These are phyloP conservation scores for Wickerhamomyces strasburgensis DNA, from an alignment of 805 yeast genomes.

Conservation along the genomic window DNA sequence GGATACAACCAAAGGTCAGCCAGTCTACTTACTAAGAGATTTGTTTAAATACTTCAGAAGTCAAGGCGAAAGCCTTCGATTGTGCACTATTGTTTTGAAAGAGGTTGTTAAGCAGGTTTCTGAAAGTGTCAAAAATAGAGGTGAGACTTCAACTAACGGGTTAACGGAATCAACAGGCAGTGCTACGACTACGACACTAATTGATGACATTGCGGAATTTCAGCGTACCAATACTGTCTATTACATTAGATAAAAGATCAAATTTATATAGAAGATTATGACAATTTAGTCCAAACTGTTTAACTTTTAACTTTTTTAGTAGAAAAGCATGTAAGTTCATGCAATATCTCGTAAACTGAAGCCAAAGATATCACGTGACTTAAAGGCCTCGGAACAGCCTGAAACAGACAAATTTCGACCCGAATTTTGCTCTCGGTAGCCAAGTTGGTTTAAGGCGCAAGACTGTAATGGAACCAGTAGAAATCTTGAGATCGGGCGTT, in stretches of 20 bases:
- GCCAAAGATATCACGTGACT: too few species aligned
- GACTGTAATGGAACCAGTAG: conserved; percentile 34
- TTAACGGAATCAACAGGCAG: background rate
- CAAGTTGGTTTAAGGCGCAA: conserved; percentile 43
- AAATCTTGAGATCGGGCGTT: conserved; percentile 46
- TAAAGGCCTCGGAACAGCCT: background rate
- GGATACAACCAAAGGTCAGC: conserved; percentile 33
- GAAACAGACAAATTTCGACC: too few species aligned
- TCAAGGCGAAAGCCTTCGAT: conserved; percentile 36
- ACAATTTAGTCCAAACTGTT: too few species aligned
- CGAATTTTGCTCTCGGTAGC: conserved; percentile 33
- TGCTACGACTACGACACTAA: background rate
- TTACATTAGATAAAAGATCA: background rate
- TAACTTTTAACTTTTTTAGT: too few species aligned
- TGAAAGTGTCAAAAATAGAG: conserved; percentile 5
- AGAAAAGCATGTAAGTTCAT: too few species aligned
- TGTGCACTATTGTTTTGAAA: conserved; percentile 30
- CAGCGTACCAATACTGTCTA: conserved; percentile 6
- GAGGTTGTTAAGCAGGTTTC: conserved; percentile 29
- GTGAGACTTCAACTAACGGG: background rate
- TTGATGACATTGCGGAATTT: conserved; percentile 9
- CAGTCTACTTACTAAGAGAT: conserved; percentile 33
- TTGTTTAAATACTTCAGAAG: conserved; percentile 37
- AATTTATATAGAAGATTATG: background rate
- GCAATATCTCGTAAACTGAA: too few species aligned